Evolutionary conservation across 2,329 filamentous ascomycete species (phyloP).

Genomic region (Dothideomycetidae sp.): DNA sequence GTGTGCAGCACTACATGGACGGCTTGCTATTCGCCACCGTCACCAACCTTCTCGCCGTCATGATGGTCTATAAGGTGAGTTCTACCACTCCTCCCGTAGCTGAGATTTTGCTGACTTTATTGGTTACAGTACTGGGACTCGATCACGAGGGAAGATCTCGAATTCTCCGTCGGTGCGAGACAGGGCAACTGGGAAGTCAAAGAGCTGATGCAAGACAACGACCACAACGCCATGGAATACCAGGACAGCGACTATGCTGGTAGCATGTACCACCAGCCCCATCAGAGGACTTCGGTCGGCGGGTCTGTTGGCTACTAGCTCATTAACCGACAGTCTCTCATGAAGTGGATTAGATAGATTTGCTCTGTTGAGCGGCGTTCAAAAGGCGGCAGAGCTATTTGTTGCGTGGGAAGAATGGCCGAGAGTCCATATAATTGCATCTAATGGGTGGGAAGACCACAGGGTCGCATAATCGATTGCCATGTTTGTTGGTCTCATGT

Average conservation of each 20-base stretch:
- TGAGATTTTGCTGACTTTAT: not conserved
- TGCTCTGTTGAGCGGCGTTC: not conserved
- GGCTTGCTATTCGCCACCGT: slow-evolving; percentile 88
- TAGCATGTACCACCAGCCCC: slow-evolving; percentile 28
- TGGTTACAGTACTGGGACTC: slow-evolving; percentile 90
- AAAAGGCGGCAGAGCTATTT: no score
- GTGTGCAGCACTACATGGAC: slow-evolving; percentile 82
- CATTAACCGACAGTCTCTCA: no score
- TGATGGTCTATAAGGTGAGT: slow-evolving; percentile 97
- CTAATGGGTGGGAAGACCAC: no score
- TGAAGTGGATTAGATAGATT: not conserved
- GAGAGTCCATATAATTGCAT: no score
- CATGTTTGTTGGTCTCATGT: no score
- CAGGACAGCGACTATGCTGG: slow-evolving; percentile 50
- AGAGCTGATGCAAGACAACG: slow-evolving; percentile 74
- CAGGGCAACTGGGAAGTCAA: slow-evolving; percentile 99
- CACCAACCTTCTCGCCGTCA: slow-evolving; percentile 85
- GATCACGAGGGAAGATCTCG: slow-evolving; percentile 93
- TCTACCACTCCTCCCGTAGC: not conserved
- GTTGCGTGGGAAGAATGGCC: no score
- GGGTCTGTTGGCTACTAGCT: slow-evolving; percentile 8
- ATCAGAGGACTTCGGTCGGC: slow-evolving; percentile 13
- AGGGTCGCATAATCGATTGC: no score
- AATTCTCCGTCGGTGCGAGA: slow-evolving; percentile 91
- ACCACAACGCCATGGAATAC: slow-evolving; percentile 60